Evolutionary conservation across 2,329 filamentous ascomycete species (phyloP).

Genomic region (Beauveria australis): DNA sequence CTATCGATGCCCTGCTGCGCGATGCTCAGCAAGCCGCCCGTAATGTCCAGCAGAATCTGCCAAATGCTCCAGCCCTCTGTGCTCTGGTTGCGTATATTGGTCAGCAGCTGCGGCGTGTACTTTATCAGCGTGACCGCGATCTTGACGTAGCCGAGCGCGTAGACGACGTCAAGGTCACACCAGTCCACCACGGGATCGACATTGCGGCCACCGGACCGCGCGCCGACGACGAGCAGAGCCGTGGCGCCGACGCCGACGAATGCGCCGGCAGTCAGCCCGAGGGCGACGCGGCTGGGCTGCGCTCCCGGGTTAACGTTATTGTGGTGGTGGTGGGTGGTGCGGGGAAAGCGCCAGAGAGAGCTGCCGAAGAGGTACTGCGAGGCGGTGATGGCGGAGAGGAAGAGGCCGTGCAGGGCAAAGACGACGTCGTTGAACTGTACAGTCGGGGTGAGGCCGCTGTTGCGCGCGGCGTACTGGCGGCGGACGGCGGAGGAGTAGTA

Average conservation of each 20-base stretch:
- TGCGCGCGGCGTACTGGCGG: constrained; percentile 72
- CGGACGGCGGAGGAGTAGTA: constrained; percentile 73
- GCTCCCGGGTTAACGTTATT: constrained; percentile 33
- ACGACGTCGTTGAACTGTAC: constrained; percentile 85
- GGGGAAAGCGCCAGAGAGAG: constrained; percentile 62
- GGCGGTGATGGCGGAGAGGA: constrained; percentile 64
- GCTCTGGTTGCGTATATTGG: constrained; percentile 77
- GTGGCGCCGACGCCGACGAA: constrained; percentile 49
- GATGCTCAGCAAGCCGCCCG: constrained; percentile 73
- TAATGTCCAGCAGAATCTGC: constrained; percentile 76
- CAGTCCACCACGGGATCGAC: constrained; percentile 38
- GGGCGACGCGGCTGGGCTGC: constrained; percentile 52
- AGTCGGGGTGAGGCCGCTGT: constrained; percentile 68
- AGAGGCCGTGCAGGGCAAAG: constrained; percentile 74
- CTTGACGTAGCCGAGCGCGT: constrained; percentile 79
- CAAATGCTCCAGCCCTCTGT: constrained; percentile 83
- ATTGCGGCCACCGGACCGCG: constrained; percentile 21
- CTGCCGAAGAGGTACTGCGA: constrained; percentile 65
- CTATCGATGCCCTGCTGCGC: constrained; percentile 79
- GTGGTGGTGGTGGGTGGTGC: constrained; percentile 16
- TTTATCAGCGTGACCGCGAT: constrained; percentile 83
- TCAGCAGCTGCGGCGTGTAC: constrained; percentile 78
- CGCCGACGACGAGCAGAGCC: constrained; percentile 36
- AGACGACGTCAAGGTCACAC: constrained; percentile 56
- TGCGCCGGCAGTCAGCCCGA: constrained; percentile 63